A percentile compares a stretch with the other conserved stretches of the same genome.
These are phyloP conservation scores for Sclerotinia minor DNA, from an alignment of 2,329 filamentous ascomycete genomes.

Conservation along the genomic window DNA sequence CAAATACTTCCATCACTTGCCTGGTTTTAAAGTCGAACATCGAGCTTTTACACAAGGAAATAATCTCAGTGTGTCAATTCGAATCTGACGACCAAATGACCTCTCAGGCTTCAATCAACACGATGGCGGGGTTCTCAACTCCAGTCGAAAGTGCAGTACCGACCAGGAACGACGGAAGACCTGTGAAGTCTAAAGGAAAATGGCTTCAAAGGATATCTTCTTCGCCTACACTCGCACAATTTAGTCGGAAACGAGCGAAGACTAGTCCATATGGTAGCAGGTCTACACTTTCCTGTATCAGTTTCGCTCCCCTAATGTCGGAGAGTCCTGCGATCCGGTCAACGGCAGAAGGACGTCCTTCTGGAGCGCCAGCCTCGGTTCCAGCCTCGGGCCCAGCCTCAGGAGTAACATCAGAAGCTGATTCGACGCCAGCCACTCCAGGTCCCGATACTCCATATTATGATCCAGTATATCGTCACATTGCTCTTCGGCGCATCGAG, in stretches of 20 bases:
- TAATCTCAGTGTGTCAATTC: background rate
- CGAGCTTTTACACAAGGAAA: background rate
- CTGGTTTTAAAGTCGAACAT: background rate
- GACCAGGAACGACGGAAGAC: conserved; percentile 19
- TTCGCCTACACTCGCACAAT: conserved; percentile 40
- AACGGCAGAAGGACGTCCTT: conserved; percentile 35
- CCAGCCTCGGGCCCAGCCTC: conserved; percentile 24
- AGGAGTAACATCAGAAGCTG: background rate
- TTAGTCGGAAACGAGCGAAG: conserved; percentile 37
- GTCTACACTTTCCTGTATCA: conserved; percentile 39
- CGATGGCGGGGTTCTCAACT: conserved; percentile 1
- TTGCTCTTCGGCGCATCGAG: conserved; percentile 33
- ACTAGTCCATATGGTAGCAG: conserved; percentile 40
- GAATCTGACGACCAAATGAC: background rate
- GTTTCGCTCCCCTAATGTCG: conserved; percentile 34
- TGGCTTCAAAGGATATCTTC: conserved; percentile 42
- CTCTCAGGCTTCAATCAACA: background rate
- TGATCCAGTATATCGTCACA: conserved; percentile 31
- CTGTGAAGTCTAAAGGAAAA: conserved; percentile 39
- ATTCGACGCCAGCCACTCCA: conserved; percentile 34
- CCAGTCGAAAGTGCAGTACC: conserved; percentile 2
- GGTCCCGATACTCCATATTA: conserved; percentile 36
- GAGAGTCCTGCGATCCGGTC: conserved; percentile 34
- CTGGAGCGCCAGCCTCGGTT: conserved; percentile 36
- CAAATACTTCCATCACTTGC: conserved; percentile 6